Evolutionary conservation across 2,329 filamentous ascomycete species (phyloP), one percentile per base, ranked within the genome.

Genomic region (Alternaria dauci): DNA sequence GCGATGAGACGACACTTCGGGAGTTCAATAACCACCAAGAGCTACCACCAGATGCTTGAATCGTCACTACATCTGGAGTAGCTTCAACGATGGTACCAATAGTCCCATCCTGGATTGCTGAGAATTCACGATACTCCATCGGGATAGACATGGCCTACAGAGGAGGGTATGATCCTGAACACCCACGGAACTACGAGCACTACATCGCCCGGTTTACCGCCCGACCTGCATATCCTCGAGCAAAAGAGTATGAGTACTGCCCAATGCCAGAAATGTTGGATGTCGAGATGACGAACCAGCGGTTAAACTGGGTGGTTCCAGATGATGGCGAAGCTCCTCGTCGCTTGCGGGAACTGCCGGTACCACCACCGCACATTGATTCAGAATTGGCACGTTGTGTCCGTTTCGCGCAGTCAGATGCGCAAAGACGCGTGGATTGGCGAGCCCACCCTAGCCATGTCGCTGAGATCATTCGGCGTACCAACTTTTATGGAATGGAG

Each of bases 351-450:
- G 36, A 25, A 1, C n/a, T 54, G 26, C 8, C 39, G 12, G 25
- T 14, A 34, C 41, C 52, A 8, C 44, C 46, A 28, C n/a, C 26
- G 0, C 18, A 44, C 7, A 46, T 38, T 9, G 8, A 30, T 18
- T 53, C 58, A 3, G 28, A 58, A n/a, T 26, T 56, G 8, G 38
- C 52, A 18, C 58, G 58, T 20, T 61, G 54, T 41, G 41, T 61
- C 25, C 58, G 61, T 11, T 64, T 58, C 11, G 54, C 61, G 8
- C 51, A 53, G 23, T 58, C 51, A 2, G 26, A 52, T 23, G 42
- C 54, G 7, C 50, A 55, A 30, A 14, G 20, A 12, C 16, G 50
- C 2, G 26, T 63, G 1, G 38, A 54, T 38, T 61, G 58, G 58
- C 34, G 48, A 8, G 11, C 55, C 1, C 58, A 61, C 18, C 48